phyloP scores from a whole-genome alignment of 805 yeast species.

The Metschnikowia hibisci region DNA sequence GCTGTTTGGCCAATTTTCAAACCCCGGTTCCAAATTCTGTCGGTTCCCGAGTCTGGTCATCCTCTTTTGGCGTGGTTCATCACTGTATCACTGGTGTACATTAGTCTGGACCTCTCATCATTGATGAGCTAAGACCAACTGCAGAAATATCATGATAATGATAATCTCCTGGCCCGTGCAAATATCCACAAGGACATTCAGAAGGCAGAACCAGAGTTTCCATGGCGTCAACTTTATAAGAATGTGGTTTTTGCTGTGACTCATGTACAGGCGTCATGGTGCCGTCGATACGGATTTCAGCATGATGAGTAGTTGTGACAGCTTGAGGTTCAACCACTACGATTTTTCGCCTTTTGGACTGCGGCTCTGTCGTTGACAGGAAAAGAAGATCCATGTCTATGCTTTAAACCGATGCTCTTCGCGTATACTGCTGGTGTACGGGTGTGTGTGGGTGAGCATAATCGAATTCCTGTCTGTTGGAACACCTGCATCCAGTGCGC shows the following conservation, averaged over 20 bases:
- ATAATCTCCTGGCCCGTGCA: slow-evolving; percentile 14
- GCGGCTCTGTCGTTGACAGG: slow-evolving; percentile 4
- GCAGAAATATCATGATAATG: slow-evolving; percentile 15
- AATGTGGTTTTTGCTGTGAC: neutral
- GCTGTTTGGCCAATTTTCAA: too few relatives aligned
- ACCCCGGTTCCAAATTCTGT: neutral
- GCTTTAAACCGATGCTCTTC: too few relatives aligned
- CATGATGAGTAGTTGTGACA: slow-evolving; percentile 2
- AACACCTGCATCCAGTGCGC: neutral
- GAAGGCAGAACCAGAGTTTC: neutral
- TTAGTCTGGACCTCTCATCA: slow-evolving; percentile 17
- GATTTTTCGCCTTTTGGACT: slow-evolving; percentile 12
- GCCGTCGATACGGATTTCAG: slow-evolving; percentile 10
- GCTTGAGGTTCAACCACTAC: neutral
- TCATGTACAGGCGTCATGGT: slow-evolving; percentile 11
- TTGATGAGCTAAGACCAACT: slow-evolving; percentile 15
- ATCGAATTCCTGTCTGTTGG: neutral
- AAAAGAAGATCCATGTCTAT: neutral
- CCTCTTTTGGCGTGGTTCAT: neutral
- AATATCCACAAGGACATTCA: slow-evolving; percentile 14
- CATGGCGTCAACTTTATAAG: slow-evolving; percentile 5
- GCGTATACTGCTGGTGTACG: neutral
- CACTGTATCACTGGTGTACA: neutral
- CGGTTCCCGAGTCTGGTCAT: neutral
- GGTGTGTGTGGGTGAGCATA: neutral